Conservation (phyloP, 805 yeast genomes). For the Scheffersomyces ergatensis region DNA sequence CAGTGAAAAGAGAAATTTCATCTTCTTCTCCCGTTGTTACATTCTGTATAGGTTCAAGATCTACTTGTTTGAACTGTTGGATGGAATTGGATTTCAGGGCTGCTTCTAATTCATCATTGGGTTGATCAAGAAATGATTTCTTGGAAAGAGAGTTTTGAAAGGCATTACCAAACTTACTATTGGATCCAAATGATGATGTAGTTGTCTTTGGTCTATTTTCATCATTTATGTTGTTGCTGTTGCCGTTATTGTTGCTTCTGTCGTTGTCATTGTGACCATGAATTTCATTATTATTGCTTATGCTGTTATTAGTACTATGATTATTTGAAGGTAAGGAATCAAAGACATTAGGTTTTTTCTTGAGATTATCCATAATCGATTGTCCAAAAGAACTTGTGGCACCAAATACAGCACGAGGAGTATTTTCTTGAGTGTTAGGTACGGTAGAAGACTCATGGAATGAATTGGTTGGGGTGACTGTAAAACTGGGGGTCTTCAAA, state of each 20-base stretch:
- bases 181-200: conserved; percentile 41
- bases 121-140: conserved; percentile 57
- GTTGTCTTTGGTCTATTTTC: neutral
- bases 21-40: conserved; percentile 88
- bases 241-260: conserved; percentile 7
- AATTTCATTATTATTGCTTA: neutral
- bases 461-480: conserved; percentile 14
- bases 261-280: neutral
- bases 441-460: conserved; percentile 11
- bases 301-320: conserved; percentile 1
- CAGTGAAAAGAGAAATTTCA: conserved; percentile 65
- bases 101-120: conserved; percentile 10
- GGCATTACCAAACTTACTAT: conserved; percentile 50
- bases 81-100: conserved; percentile 9
- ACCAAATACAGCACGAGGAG: conserved; percentile 33
- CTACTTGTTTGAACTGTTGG: conserved; percentile 54
- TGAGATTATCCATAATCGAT: conserved; percentile 19
- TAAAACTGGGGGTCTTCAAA: conserved; percentile 11
- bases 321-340: conserved; percentile 17
- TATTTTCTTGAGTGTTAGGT: conserved; percentile 4
- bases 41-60: conserved; percentile 52
- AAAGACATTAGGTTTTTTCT: conserved; percentile 23
- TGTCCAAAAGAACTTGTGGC: conserved; percentile 41
- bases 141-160: conserved; percentile 50
- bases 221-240: conserved; percentile 9